A percentile compares a stretch with the other conserved stretches of the same genome.
Evolutionary conservation across 805 yeast genomes (phyloP).

Genomic region (Metschnikowia lochheadii): DNA sequence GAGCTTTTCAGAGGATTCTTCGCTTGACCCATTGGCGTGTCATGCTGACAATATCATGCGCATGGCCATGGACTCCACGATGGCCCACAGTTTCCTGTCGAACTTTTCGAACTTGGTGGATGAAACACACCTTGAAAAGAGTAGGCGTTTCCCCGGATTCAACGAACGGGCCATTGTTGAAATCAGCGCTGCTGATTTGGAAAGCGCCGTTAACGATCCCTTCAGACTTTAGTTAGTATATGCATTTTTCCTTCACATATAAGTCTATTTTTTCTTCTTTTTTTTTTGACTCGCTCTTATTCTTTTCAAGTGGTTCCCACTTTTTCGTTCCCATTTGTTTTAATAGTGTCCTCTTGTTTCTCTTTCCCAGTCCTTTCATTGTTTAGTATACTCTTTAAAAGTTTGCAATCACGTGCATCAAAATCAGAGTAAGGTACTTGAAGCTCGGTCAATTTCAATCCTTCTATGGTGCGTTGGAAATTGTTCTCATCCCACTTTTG

Average conservation of each 20-base stretch:
- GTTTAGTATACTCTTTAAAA: slow-evolving; percentile 15
- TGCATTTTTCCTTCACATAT: too few species aligned
- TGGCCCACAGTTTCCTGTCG: slow-evolving; percentile 40
- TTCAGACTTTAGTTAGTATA: slow-evolving; percentile 2
- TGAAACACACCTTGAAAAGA: slow-evolving; percentile 25
- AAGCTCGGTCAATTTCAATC: not conserved
- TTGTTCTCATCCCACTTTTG: not conserved
- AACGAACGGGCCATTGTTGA: slow-evolving; percentile 22
- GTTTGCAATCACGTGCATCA: slow-evolving; percentile 22
- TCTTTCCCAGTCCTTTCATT: not conserved
- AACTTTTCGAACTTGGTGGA: slow-evolving; percentile 30
- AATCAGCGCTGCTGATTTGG: slow-evolving; percentile 36
- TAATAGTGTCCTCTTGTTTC: too few species aligned
- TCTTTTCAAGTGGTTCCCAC: too few species aligned
- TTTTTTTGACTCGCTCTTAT: too few species aligned
- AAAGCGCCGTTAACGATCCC: slow-evolving; percentile 27
- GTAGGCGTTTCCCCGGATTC: slow-evolving; percentile 3
- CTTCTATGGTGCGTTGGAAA: not conserved
- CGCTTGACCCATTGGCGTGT: slow-evolving; percentile 40
- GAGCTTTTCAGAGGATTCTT: slow-evolving; percentile 13
- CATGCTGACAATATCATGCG: slow-evolving; percentile 44
- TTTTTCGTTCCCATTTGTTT: too few species aligned
- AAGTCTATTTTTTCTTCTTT: too few species aligned
- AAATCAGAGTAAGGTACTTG: slow-evolving; percentile 20
- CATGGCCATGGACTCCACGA: slow-evolving; percentile 46